Percentiles rank a stretch among this genome's conserved stretches.
Conservation (phyloP, 164 flowering plant species). For the Chimonanthus salicifolius region DNA sequence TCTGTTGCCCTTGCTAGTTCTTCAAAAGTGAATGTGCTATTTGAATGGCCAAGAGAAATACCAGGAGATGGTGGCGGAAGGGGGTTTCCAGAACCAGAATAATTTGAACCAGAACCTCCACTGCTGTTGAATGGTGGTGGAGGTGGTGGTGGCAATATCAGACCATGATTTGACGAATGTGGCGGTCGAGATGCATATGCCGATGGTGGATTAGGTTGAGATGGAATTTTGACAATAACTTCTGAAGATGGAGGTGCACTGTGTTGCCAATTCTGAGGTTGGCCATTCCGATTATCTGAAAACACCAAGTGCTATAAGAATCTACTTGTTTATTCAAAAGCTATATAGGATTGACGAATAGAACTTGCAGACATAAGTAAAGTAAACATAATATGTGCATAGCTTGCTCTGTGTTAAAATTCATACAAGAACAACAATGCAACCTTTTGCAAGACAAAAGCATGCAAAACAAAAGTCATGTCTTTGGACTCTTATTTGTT, state of each 20-base stretch:
- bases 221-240: constrained; percentile 33
- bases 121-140: constrained; percentile 51
- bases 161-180: constrained; percentile 16
- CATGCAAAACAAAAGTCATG: neutral
- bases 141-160: constrained; percentile 26
- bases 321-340: neutral
- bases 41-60: constrained; percentile 52
- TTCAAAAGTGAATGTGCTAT: constrained; percentile 79
- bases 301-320: neutral
- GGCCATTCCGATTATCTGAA: constrained; percentile 40
- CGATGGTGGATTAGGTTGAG: constrained; percentile 53
- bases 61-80: constrained; percentile 77
- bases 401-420: too few species aligned
- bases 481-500: too few species aligned
- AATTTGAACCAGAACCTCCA: constrained; percentile 67
- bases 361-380: neutral
- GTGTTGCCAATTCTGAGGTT: constrained; percentile 58
- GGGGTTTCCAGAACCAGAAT: constrained; percentile 48
- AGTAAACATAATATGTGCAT: too few species aligned
- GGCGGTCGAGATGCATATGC: constrained; percentile 40
- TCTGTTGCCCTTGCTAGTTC: constrained; percentile 86
- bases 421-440: too few species aligned
- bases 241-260: constrained; percentile 43
- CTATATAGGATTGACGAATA: neutral
- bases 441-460: neutral